Conservation (phyloP, 2,329 filamentous ascomycete genomes). For the Chaetoscypha palmicola region DNA sequence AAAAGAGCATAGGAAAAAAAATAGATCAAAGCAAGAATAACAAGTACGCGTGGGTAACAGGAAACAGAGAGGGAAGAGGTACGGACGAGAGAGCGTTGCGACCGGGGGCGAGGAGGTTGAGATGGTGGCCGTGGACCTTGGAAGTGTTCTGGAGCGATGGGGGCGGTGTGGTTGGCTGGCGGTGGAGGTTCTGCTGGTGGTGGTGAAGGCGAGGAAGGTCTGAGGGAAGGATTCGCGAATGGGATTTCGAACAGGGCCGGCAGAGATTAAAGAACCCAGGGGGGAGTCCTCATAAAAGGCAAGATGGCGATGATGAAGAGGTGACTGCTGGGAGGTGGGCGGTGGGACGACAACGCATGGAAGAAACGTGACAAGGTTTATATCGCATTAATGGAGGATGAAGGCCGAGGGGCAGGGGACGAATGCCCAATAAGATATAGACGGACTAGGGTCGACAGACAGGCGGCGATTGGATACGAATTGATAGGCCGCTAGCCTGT, state of each 20-base stretch:
- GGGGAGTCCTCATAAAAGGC: slow-evolving; percentile 3
- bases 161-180: not conserved
- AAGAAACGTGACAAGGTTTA: slow-evolving; percentile 29
- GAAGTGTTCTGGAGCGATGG: not conserved
- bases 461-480: not conserved
- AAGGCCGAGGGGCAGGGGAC: not conserved
- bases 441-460: slow-evolving; percentile 6
- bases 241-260: slow-evolving; percentile 7
- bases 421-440: slow-evolving; percentile 6
- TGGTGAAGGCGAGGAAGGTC: not conserved
- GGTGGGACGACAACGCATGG: slow-evolving; percentile 26
- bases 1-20: slow-evolving; percentile 16
- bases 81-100: not conserved
- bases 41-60: slow-evolving; percentile 9
- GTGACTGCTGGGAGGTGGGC: not conserved
- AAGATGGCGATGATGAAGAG: not conserved
- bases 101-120: no score
- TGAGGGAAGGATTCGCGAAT: slow-evolving; percentile 19
- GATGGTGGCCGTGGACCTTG: no score
- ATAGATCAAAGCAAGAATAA: slow-evolving; percentile 30
- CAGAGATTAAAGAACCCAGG: slow-evolving; percentile 14
- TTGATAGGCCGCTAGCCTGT: slow-evolving; percentile 1
- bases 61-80: not conserved
- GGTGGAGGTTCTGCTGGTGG: not conserved
- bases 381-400: slow-evolving; percentile 11